Percentiles rank a stretch among this genome's conserved stretches.
These are phyloP conservation scores for Termitomyces sp. DNA, from an alignment of 768 basidiomycete species.

Conservation along the genomic window DNA sequence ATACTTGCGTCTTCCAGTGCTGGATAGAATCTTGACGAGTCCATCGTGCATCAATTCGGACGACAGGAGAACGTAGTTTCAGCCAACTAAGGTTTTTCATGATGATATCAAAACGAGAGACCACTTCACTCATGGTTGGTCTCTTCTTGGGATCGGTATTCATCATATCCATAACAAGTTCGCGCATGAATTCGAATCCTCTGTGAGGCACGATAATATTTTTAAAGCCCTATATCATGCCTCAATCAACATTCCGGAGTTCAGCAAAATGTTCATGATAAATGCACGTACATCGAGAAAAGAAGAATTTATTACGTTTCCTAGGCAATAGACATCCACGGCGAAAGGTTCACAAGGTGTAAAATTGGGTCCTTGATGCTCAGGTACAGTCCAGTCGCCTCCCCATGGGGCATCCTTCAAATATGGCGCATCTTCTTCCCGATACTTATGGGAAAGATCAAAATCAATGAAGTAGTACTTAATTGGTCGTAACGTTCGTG, in stretches of 20 bases:
- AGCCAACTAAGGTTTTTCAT: not conserved
- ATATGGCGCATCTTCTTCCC: not conserved
- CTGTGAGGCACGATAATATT: not conserved
- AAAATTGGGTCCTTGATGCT: not conserved
- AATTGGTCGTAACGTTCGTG: not conserved
- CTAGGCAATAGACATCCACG: not conserved
- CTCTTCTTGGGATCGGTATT: not conserved
- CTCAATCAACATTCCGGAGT: not conserved
- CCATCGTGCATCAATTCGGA: not conserved
- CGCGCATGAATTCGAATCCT: not conserved
- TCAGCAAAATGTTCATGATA: too few species aligned
- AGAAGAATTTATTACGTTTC: not conserved
- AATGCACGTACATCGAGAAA: not conserved
- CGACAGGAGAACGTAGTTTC: not conserved
- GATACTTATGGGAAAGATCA: not conserved
- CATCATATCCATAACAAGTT: not conserved
- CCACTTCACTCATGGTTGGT: not conserved
- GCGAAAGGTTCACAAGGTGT: not conserved
- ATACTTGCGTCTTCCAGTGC: not conserved
- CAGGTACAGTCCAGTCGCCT: not conserved
- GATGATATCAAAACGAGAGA: not conserved
- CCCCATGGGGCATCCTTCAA: not conserved
- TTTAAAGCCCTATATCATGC: not conserved
- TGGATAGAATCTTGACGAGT: not conserved
- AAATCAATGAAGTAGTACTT: not conserved